Conservation (phyloP, 1,284 basidiomycete species). For the Boletus semigastroideus region DNA sequence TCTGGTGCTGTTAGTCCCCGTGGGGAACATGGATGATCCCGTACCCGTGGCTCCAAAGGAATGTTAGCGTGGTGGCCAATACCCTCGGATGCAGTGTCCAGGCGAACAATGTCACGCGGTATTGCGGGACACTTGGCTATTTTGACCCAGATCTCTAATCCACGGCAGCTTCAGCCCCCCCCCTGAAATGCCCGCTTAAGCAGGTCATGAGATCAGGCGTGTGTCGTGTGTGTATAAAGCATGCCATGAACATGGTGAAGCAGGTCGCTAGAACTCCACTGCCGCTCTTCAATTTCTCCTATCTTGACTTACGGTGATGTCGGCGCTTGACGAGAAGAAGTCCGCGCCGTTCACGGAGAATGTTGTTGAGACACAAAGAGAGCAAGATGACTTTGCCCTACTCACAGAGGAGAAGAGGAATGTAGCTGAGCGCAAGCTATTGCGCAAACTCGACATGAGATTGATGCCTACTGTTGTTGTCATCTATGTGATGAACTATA, state of each 20-base stretch:
- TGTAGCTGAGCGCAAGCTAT: conserved; percentile 40
- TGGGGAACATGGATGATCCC: no score
- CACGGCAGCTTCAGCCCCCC: not conserved
- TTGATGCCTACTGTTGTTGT: conserved; percentile 60
- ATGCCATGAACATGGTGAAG: not conserved
- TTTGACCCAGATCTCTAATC: not conserved
- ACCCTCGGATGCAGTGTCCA: no score
- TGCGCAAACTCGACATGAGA: conserved; percentile 56
- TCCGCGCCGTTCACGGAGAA: conserved; percentile 13
- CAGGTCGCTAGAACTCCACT: not conserved
- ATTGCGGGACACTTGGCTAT: no score
- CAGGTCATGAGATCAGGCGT: conserved; percentile 4
- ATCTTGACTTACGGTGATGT: conserved; percentile 5
- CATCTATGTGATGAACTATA: conserved; percentile 70
- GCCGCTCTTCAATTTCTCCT: not conserved
- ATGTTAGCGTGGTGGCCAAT: no score
- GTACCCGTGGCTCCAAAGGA: no score
- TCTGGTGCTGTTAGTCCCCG: no score
- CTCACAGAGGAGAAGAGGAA: conserved; percentile 12
- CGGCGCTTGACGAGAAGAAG: conserved; percentile 9
- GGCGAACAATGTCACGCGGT: no score
- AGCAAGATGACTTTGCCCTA: conserved; percentile 13
- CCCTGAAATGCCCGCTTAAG: not conserved
- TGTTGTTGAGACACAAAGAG: not conserved
- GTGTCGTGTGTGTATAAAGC: conserved; percentile 9